phyloP scores from a whole-genome alignment of 129 eudicot species.

The Erigeron canadensis region DNA sequence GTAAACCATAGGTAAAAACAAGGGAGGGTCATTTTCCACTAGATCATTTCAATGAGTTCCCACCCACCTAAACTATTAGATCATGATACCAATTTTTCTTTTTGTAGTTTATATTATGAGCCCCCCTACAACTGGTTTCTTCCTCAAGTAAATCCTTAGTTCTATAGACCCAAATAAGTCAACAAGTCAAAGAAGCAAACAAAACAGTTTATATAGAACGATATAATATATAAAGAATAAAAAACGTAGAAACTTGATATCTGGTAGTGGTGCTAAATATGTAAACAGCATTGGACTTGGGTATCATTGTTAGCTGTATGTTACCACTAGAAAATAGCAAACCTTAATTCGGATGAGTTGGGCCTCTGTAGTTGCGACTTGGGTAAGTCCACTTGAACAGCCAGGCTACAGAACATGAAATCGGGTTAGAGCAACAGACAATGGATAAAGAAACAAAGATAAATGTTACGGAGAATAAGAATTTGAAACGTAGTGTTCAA shows the following conservation, averaged over 20 bases:
- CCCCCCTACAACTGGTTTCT: too few relatives aligned
- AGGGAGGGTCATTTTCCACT: not conserved
- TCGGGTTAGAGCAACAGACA: slow-evolving; percentile 21
- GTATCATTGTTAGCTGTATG: not conserved
- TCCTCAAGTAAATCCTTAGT: too few relatives aligned
- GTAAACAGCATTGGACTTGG: slow-evolving; percentile 1
- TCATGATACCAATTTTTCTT: not conserved
- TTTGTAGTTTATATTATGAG: not conserved
- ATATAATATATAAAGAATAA: not conserved
- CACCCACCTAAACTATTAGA: not conserved
- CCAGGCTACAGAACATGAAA: slow-evolving; percentile 71
- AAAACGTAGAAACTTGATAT: slow-evolving; percentile 4
- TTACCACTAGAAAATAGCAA: slow-evolving; percentile 1
- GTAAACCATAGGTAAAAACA: not conserved
- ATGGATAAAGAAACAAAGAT: slow-evolving; percentile 2
- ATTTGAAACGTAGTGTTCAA: not conserved
- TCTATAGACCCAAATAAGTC: too few relatives aligned
- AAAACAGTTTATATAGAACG: too few relatives aligned
- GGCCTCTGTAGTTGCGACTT: slow-evolving; percentile 60
- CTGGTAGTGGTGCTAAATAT: not conserved
- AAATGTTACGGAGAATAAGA: slow-evolving; percentile 11
- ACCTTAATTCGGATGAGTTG: slow-evolving; percentile 95
- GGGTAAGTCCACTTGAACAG: slow-evolving; percentile 83
- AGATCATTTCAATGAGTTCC: too few relatives aligned
- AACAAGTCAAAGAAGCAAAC: too few relatives aligned